Conservation (phyloP, 495 filamentous ascomycete genomes). For the Tetracladium marchalianum region DNA sequence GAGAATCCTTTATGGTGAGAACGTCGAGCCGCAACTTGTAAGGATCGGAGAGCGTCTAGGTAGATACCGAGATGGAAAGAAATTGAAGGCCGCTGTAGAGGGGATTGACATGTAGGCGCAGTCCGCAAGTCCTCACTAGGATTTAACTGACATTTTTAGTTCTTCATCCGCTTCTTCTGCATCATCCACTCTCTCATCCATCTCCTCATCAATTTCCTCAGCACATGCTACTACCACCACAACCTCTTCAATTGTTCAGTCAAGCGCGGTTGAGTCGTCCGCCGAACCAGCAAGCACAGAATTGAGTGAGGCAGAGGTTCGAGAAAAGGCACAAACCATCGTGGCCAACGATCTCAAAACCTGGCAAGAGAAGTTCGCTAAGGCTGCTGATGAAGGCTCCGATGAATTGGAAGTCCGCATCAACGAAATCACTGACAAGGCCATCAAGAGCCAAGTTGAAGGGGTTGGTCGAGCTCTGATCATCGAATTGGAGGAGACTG, state of each 20-base stretch:
- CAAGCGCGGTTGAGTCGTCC: slow-evolving; percentile 18
- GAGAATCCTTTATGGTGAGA: slow-evolving; percentile 70
- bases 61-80: slow-evolving; percentile 62
- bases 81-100: slow-evolving; percentile 46
- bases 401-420: slow-evolving; percentile 59
- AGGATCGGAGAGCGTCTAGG: slow-evolving; percentile 87
- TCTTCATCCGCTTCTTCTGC: slow-evolving; percentile 16
- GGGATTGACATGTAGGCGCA: slow-evolving; percentile 38
- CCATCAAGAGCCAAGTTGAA: slow-evolving; percentile 54
- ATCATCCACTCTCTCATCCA: slow-evolving; percentile 12
- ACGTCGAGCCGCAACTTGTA: slow-evolving; percentile 90
- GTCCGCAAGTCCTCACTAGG: background rate
- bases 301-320: slow-evolving; percentile 25
- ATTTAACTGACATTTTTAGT: slow-evolving; percentile 7
- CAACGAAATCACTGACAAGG: slow-evolving; percentile 67
- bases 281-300: slow-evolving; percentile 1
- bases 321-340: slow-evolving; percentile 46
- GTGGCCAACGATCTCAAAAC: slow-evolving; percentile 66
- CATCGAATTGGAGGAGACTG: slow-evolving; percentile 55
- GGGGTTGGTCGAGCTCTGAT: slow-evolving; percentile 58
- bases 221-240: slow-evolving; percentile 12
- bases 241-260: background rate
- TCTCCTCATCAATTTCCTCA: slow-evolving; percentile 21
- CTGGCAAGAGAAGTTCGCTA: slow-evolving; percentile 81
- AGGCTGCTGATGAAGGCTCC: slow-evolving; percentile 70